These are phyloP conservation scores for Eimeria zaria DNA, from an alignment of 169 alveolate genomes.

Conservation along the genomic window DNA sequence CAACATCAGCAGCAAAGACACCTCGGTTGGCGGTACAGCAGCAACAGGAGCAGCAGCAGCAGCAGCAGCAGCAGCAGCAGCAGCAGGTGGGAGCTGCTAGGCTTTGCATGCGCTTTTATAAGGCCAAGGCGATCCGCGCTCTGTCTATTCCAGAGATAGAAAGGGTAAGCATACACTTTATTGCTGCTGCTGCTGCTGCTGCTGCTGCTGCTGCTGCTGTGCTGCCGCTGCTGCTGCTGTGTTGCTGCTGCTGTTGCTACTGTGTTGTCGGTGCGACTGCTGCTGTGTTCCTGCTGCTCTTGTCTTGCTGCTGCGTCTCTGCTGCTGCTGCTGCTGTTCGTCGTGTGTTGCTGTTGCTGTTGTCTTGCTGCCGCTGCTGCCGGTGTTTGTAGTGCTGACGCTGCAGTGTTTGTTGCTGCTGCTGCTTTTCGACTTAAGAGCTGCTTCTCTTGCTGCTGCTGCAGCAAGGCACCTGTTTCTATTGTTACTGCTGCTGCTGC, in stretches of 20 bases:
- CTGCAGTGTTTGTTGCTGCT: conserved; percentile 3
- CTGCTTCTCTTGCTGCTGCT: background rate
- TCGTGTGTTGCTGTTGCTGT: background rate
- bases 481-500: conserved; percentile 32
- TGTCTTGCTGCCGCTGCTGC: background rate
- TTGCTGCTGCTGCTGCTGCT: conserved; percentile 53
- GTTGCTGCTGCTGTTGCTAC: background rate
- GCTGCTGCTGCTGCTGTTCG: background rate
- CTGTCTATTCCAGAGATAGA: conserved; percentile 27
- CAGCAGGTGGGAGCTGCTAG: background rate
- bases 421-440: background rate
- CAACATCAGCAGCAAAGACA: background rate
- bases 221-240: background rate
- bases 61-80: conserved; percentile 59
- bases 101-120: conserved; percentile 52
- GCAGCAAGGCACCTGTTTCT: background rate
- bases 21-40: background rate
- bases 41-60: conserved; percentile 14
- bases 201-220: conserved; percentile 62
- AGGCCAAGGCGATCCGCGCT: conserved; percentile 34
- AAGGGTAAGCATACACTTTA: background rate
- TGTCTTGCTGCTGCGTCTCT: background rate
- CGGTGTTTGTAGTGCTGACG: background rate
- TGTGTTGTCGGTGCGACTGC: background rate
- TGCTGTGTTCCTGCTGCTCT: background rate